Evolutionary conservation across 208 protist species (phyloP).

Genomic region (Trypanosoma platydactyli): DNA sequence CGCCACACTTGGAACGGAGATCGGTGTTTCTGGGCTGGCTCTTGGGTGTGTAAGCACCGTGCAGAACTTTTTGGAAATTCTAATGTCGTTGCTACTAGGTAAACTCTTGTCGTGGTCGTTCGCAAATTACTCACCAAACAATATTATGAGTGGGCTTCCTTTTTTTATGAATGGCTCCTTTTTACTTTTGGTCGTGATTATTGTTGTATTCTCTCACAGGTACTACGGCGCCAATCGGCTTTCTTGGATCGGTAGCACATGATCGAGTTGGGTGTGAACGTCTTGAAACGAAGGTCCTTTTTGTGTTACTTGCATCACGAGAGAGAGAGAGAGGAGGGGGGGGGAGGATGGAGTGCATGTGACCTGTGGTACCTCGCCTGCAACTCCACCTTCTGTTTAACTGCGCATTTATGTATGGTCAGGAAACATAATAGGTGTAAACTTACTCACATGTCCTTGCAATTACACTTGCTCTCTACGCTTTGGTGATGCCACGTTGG

Average conservation of each 20-base stretch:
- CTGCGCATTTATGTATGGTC: neutral
- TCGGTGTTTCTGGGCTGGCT: slow-evolving; percentile 32
- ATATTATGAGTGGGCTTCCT: slow-evolving; percentile 36
- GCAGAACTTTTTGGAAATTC: slow-evolving; percentile 39
- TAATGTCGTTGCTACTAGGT: slow-evolving; percentile 35
- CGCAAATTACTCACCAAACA: slow-evolving; percentile 10
- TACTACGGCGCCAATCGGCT: slow-evolving; percentile 23
- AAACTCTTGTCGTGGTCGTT: slow-evolving; percentile 39
- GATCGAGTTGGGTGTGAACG: neutral
- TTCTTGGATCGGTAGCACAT: neutral
- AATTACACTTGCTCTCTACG: neutral
- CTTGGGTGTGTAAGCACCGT: slow-evolving; percentile 42
- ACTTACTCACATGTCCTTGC: neutral
- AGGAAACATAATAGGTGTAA: neutral
- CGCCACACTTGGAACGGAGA: slow-evolving; percentile 30
- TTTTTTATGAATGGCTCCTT: slow-evolving; percentile 39
- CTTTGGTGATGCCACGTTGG: no score
- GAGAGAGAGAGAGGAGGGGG: no score
- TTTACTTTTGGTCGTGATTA: slow-evolving; percentile 20
- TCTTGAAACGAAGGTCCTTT: neutral
- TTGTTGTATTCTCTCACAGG: slow-evolving; percentile 41
- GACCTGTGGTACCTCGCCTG: no score
- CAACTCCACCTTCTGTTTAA: no score
- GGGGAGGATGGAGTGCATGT: no score
- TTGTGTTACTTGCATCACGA: neutral